phyloP scores from a whole-genome alignment of 1,284 basidiomycete species.

The Boletellus deceptivus region DNA sequence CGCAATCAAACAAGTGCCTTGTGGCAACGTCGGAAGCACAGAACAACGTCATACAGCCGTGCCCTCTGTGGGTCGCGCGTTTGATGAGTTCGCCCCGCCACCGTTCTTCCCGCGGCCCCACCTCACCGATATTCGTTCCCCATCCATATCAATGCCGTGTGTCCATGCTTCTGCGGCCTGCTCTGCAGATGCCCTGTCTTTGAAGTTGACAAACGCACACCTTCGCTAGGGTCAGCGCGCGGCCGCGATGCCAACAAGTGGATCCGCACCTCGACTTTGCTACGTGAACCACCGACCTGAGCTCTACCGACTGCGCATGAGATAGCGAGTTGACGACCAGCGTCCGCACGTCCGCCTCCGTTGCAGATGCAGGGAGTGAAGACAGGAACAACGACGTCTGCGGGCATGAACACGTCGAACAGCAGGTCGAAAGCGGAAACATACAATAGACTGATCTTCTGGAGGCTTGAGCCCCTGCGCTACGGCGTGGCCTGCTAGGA shows the following conservation, averaged over 20 bases:
- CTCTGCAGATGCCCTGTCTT: slow-evolving; percentile 78
- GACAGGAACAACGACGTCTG: slow-evolving; percentile 93
- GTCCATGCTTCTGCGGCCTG: slow-evolving; percentile 83
- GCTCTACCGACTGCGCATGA: slow-evolving; percentile 59
- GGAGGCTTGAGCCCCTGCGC: slow-evolving; percentile 84
- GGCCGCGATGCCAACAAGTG: background rate
- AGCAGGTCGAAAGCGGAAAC: slow-evolving; percentile 33
- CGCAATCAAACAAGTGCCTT: background rate
- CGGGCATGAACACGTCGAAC: slow-evolving; percentile 7
- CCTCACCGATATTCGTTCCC: slow-evolving; percentile 71
- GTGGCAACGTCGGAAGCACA: background rate
- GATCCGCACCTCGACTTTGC: slow-evolving; percentile 65
- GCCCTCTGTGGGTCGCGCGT: slow-evolving; percentile 5
- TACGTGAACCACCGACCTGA: slow-evolving; percentile 87
- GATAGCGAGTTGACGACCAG: slow-evolving; percentile 73
- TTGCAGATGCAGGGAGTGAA: slow-evolving; percentile 71
- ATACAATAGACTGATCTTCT: slow-evolving; percentile 81
- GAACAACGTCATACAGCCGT: slow-evolving; percentile 13
- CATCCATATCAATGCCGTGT: slow-evolving; percentile 83
- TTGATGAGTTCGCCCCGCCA: slow-evolving; percentile 4
- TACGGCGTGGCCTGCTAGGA: slow-evolving; percentile 72
- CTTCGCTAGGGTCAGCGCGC: slow-evolving; percentile 40
- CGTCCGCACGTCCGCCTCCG: slow-evolving; percentile 79
- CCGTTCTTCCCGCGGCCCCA: slow-evolving; percentile 79
- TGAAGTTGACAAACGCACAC: slow-evolving; percentile 97